Evolutionary conservation across 1,284 basidiomycete species (phyloP), one percentile per base, ranked within the genome.

Genomic region (Pseudozyma sp.): DNA sequence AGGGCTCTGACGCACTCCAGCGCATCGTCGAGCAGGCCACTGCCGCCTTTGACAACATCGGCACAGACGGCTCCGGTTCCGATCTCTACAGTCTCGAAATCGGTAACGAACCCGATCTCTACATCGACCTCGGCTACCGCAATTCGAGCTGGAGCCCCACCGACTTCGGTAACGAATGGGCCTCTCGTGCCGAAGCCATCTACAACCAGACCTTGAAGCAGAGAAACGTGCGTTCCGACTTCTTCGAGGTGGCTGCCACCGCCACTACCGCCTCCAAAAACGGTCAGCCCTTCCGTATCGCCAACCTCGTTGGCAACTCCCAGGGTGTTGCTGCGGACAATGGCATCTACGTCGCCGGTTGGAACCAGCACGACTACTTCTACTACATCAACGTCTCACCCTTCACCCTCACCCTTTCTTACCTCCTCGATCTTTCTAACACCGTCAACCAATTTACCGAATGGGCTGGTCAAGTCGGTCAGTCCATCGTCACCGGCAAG

Each of bases 331-430:
- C 75, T 13, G 44, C 59, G 16, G 64, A 76, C 30, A 78, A 79
- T 43, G 78, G 78, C 42, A 70, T 79, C 63, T 79, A 71, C 44
- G 73, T 79, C 42, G 75, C 75, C 16, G 78, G 78, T 11, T 79
- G 78, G 78, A 79, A 78, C 40, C 78, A 79, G 68, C 78, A 79
- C 63, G 78, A 79, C 54, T 79, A 79, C 65, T 79, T 61, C 59
- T 79, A 78, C 53, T 79, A 79, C 59, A 50, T 79, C 34, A 50
- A 47, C 55, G 78, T 79, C 24, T 67, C 61, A n/a, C 19, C 11
- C 31, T 76, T 56, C 57, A 47, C 52, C n/a, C 60, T 79, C 24
- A 76, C 69, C 35, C 40, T 72, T 29, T 33, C 47, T 16, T 35
- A 35, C 33, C 72, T 79, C 16, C 72, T 79, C 44, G 69, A 79